Evolutionary conservation across 179 eudicot species (phyloP), one percentile per base, ranked within the genome.

Genomic region (Beta macrorhiza): DNA sequence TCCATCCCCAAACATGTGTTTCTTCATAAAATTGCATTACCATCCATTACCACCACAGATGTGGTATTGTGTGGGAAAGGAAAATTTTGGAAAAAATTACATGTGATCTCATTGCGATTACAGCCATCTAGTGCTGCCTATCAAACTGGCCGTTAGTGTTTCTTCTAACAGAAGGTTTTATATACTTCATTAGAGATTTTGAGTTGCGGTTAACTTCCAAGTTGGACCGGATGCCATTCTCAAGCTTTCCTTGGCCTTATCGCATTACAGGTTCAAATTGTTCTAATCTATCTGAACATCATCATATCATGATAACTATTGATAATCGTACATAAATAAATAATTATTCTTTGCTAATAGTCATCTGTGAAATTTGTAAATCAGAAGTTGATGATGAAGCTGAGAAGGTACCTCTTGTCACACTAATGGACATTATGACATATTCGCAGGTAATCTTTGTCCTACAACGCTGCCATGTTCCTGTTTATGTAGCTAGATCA

Each of bases 221-320:
- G 57, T 86, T 86, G 84, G 90, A 80, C 12, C 83, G 94, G 78
- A 91, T 92, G 97, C 98, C 99, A 25, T 87, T 80, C 29, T 19
- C 90, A 5, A 80, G 99, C 82, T 90, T 92, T 82, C 97, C 98
- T 29, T 87, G 92, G 91, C 90, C 91, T 72, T 87, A 90, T 79
- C 80, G 62, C 70, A 71, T 94, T 68, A 77, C 89, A 77, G 87
- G 88, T 86, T 56, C 25, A 65, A 55, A 32, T 69, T 75, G 59
- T 45, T 73, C 61, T 55, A 63, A 67, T 53, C 19, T 55, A 45
- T 15, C 20, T 49, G 53, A 7, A 6, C 53, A 16, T 53, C 22
- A 9, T 75, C 11, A 45, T 49, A 49, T 49, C 53, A 49, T 5
- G 10, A 49, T 49, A 22, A 57, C 15, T 1, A 32, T 22, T 10